Percentiles rank a stretch among this genome's conserved stretches.
These are phyloP conservation scores for Chlorella sp. DNA, from an alignment of 139 green algal species.

Conservation along the genomic window DNA sequence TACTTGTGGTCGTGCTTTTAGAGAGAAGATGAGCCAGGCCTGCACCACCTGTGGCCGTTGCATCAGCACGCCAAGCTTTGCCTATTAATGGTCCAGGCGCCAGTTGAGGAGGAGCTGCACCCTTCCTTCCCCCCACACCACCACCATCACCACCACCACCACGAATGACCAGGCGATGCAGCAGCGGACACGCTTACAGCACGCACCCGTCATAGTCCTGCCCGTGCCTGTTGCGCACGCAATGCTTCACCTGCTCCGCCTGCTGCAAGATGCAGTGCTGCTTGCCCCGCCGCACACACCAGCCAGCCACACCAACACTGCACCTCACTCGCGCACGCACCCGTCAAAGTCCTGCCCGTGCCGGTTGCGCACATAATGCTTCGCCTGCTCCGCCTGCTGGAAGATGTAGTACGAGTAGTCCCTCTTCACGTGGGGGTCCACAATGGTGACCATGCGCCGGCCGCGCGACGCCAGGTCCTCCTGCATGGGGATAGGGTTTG, in stretches of 20 bases:
- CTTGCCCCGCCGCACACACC: conserved; percentile 92
- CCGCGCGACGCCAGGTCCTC: conserved; percentile 62
- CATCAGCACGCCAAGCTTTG: no score
- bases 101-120: no score
- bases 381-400: conserved; percentile 67
- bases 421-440: conserved; percentile 97
- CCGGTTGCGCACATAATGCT: conserved; percentile 84
- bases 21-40: no score
- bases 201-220: conserved; percentile 85
- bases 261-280: conserved; percentile 83
- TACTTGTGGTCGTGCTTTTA: no score
- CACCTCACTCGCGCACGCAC: conserved; percentile 15
- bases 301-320: no score
- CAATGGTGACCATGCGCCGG: conserved; percentile 94
- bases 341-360: conserved; percentile 87
- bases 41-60: no score
- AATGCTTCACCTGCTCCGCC: conserved; percentile 69
- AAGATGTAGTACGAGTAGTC: conserved; percentile 83
- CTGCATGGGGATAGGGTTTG: conserved; percentile 55
- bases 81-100: no score
- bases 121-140: no score
- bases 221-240: conserved; percentile 77
- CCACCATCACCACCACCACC: no score
- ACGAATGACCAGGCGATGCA: not conserved
- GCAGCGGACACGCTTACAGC: not conserved